Percentiles rank a stretch among this genome's conserved stretches.
phyloP scores from a whole-genome alignment of 805 yeast genomes.

The Wickerhamiella hasegawae region DNA sequence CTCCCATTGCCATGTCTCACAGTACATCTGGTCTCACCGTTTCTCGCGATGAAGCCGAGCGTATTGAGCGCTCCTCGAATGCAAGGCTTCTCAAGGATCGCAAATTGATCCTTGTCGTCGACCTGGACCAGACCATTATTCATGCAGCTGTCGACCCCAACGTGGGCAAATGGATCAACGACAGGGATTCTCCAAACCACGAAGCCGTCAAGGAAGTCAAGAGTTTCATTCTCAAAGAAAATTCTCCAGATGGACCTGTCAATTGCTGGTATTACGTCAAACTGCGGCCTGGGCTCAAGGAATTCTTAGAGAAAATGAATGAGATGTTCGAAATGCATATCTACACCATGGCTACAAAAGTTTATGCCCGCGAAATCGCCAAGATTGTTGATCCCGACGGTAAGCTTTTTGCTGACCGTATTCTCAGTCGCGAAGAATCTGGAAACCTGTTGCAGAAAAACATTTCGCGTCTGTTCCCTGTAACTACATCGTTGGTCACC shows the following conservation, averaged over 20 bases:
- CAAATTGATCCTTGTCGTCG: slow-evolving; percentile 81
- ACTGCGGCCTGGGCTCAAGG: slow-evolving; percentile 69
- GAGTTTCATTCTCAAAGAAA: slow-evolving; percentile 66
- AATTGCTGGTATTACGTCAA: slow-evolving; percentile 82
- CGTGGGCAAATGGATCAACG: slow-evolving; percentile 89
- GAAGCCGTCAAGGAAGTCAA: slow-evolving; percentile 70
- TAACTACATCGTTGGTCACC: slow-evolving; percentile 91
- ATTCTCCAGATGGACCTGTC: slow-evolving; percentile 34
- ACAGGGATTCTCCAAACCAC: slow-evolving; percentile 71
- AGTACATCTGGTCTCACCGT: slow-evolving; percentile 73
- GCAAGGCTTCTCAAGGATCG: slow-evolving; percentile 40
- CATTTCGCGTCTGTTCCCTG: slow-evolving; percentile 77
- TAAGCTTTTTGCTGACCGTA: slow-evolving; percentile 74
- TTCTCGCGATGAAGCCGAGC: slow-evolving; percentile 71
- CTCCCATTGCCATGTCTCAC: slow-evolving; percentile 80
- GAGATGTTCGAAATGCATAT: slow-evolving; percentile 76
- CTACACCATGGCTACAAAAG: slow-evolving; percentile 95
- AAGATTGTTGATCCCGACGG: slow-evolving; percentile 84
- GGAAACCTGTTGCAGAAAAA: slow-evolving; percentile 85
- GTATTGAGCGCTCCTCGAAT: slow-evolving; percentile 56
- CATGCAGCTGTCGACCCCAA: slow-evolving; percentile 98
- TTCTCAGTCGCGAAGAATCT: slow-evolving; percentile 84
- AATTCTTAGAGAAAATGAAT: slow-evolving; percentile 50
- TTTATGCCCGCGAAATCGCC: slow-evolving; percentile 82
- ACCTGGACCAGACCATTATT: slow-evolving; percentile 91